Evolutionary conservation across 192 early-diverging fungal species (phyloP).

Genomic region (Mortierella alpina): DNA sequence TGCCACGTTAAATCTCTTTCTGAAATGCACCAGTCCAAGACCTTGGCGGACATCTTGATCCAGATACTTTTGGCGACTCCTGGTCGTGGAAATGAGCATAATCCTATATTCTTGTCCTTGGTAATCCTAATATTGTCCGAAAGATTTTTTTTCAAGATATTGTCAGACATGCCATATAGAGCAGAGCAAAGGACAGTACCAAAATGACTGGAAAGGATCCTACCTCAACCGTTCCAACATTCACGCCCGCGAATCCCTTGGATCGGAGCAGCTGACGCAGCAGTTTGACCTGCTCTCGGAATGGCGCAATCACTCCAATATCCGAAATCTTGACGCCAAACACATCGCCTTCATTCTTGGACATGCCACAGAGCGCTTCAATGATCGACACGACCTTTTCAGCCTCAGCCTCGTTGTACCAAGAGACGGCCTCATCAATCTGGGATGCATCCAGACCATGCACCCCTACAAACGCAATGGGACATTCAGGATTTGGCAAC

Average conservation of each 20-base stretch:
- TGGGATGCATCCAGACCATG: slow-evolving; percentile 57
- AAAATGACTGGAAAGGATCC: not conserved
- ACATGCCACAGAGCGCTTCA: slow-evolving; percentile 28
- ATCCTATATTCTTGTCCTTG: slow-evolving; percentile 66
- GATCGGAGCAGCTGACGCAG: slow-evolving; percentile 54
- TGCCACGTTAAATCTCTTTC: slow-evolving; percentile 63
- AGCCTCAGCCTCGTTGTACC: slow-evolving; percentile 65
- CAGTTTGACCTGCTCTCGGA: slow-evolving; percentile 64
- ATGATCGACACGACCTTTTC: slow-evolving; percentile 53
- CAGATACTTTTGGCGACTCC: slow-evolving; percentile 50
- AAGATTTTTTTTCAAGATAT: not conserved
- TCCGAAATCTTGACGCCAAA: slow-evolving; percentile 49
- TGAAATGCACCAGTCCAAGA: slow-evolving; percentile 56
- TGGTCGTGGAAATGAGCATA: slow-evolving; percentile 60
- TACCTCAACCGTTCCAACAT: slow-evolving; percentile 56
- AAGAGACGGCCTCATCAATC: slow-evolving; percentile 52
- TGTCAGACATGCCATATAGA: not conserved
- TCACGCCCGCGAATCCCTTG: slow-evolving; percentile 39
- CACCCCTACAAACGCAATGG: slow-evolving; percentile 62
- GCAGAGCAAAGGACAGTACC: not conserved
- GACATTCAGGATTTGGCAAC: slow-evolving; percentile 60
- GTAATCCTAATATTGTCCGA: slow-evolving; percentile 53
- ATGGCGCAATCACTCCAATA: slow-evolving; percentile 68
- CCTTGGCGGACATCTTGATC: slow-evolving; percentile 56
- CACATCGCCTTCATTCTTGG: slow-evolving; percentile 4